phyloP scores from a whole-genome alignment of 306 rosid genomes.

The Oemleria cerasiformis region DNA sequence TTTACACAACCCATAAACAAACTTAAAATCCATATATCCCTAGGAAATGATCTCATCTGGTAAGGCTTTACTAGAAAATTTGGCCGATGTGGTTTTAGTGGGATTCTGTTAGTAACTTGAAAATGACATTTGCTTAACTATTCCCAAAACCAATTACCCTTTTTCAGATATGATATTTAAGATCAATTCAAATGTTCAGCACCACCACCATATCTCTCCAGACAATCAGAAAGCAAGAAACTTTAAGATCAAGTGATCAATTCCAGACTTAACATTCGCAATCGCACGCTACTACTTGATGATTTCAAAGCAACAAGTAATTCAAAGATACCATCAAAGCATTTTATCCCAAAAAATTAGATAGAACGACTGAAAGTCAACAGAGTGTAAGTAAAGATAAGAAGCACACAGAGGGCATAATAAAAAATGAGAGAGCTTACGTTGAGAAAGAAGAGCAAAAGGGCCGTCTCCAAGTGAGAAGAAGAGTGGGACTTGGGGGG shows the following conservation, averaged over 20 bases:
- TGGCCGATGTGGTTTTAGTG: background rate
- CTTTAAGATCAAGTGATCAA: background rate
- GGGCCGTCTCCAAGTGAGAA: background rate
- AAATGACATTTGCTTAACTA: background rate
- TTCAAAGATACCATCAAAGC: background rate
- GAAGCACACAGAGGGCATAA: too few relatives aligned
- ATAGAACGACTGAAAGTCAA: background rate
- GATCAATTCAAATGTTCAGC: too few relatives aligned
- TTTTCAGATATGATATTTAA: background rate
- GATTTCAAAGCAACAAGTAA: background rate
- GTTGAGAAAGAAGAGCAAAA: conserved; percentile 1
- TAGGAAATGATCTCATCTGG: background rate
- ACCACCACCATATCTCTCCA: too few relatives aligned
- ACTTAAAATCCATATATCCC: background rate
- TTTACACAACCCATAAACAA: background rate
- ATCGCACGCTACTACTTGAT: background rate
- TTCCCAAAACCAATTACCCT: background rate
- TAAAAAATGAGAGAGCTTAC: conserved; percentile 22
- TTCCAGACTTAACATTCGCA: background rate
- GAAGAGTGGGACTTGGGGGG: background rate
- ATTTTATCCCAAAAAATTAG: background rate
- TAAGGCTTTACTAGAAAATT: background rate
- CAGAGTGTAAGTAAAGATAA: background rate
- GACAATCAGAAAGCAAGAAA: too few relatives aligned
- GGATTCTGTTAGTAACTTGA: background rate